phyloP scores from a whole-genome alignment of 2,329 filamentous ascomycete species.

The Fusarium albidum region DNA sequence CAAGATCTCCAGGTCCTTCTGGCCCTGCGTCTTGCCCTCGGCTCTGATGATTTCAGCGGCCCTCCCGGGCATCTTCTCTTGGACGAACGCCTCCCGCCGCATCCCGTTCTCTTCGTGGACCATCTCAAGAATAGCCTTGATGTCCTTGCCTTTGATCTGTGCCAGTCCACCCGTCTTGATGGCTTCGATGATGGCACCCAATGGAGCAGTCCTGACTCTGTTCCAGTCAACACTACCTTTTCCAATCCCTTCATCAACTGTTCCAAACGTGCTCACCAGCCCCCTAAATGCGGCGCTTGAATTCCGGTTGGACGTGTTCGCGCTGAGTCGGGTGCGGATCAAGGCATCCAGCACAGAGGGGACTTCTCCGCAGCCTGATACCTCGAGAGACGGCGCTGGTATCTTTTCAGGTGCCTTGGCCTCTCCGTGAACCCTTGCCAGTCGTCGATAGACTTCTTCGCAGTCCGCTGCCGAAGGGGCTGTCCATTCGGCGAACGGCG shows the following conservation, averaged over 20 bases:
- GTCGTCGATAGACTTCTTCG: conserved; percentile 32
- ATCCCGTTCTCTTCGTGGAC: conserved; percentile 38
- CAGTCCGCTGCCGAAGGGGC: conserved; percentile 34
- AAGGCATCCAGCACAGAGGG: conserved; percentile 39
- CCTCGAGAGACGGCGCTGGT: conserved; percentile 39
- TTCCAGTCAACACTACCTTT: conserved; percentile 41
- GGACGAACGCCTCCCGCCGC: conserved; percentile 35
- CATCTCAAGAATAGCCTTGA: conserved; percentile 38
- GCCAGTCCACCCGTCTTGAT: conserved; percentile 62
- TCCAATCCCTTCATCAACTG: conserved; percentile 36
- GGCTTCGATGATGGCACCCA: conserved; percentile 62
- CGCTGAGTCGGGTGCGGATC: conserved; percentile 39
- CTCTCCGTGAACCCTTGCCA: conserved; percentile 37
- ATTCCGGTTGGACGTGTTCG: conserved; percentile 39
- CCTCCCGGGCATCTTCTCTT: conserved; percentile 32
- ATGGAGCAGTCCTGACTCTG: conserved; percentile 34
- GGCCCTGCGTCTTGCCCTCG: conserved; percentile 36
- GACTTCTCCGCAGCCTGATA: conserved; percentile 40
- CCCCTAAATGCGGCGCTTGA: conserved; percentile 40
- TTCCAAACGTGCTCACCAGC: conserved; percentile 36
- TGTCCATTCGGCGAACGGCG: conserved; percentile 39
- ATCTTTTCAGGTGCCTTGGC: conserved; percentile 38
- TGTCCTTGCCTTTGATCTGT: conserved; percentile 39
- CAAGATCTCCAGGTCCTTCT: conserved; percentile 40
- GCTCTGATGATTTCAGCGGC: conserved; percentile 24